A percentile compares a stretch with the other conserved stretches of the same genome.
Conservation (phyloP, 2,329 filamentous ascomycete species). For the Monosporascus sp. region DNA sequence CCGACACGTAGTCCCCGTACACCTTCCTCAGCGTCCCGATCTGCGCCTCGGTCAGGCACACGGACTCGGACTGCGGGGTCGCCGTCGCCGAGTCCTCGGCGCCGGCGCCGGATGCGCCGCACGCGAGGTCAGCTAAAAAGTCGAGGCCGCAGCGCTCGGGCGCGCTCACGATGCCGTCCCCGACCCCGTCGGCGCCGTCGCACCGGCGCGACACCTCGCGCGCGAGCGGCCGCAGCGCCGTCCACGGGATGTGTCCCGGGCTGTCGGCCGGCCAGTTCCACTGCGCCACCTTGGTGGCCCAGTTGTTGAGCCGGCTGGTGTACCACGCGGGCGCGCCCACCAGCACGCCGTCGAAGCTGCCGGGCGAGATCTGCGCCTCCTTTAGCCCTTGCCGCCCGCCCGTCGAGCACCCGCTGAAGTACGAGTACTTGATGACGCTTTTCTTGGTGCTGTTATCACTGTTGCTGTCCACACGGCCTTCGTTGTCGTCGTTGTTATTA, state of each 20-base stretch:
- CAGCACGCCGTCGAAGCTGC: conserved; percentile 53
- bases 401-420: conserved; percentile 54
- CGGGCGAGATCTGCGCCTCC: conserved; percentile 46
- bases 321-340: conserved; percentile 48
- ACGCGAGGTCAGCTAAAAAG: conserved; percentile 12
- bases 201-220: conserved; percentile 45
- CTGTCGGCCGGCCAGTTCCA: conserved; percentile 43
- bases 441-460: conserved; percentile 30
- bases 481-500: no score
- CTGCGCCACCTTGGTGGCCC: conserved; percentile 37
- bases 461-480: no score
- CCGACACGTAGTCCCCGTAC: conserved; percentile 22
- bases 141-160: conserved; percentile 41
- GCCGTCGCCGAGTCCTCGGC: conserved; percentile 1
- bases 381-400: conserved; percentile 55
- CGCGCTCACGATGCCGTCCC: conserved; percentile 45
- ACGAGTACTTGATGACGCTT: conserved; percentile 36
- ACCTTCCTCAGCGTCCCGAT: conserved; percentile 30
- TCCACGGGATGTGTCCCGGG: conserved; percentile 44
- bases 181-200: conserved; percentile 43
- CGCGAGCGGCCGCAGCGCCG: conserved; percentile 31
- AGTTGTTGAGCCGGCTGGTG: conserved; percentile 40
- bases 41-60: conserved; percentile 40
- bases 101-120: not conserved
- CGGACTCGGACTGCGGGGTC: conserved; percentile 13